A percentile compares a stretch with the other conserved stretches of the same genome.
Conservation (phyloP, 139 green algal species). For the Mychonastes homosphaera region DNA sequence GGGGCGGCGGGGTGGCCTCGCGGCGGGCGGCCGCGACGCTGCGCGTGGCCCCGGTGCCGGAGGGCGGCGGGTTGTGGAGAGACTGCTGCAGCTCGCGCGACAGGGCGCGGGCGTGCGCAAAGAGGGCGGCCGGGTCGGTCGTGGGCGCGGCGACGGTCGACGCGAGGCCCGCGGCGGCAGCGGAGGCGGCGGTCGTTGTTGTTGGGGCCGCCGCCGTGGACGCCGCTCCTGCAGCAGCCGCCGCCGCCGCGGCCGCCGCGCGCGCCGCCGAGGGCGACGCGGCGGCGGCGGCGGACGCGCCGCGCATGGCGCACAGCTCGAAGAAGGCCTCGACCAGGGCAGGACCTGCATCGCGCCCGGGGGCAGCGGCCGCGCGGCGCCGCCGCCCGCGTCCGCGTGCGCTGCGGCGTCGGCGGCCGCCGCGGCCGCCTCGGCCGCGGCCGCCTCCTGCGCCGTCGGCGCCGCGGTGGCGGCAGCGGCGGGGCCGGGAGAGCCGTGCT, state of each 20-base stretch:
- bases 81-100: too few relatives aligned
- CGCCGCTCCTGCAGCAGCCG: not conserved
- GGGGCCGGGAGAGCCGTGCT: too few relatives aligned
- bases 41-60: too few relatives aligned
- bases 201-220: not conserved
- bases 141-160: not conserved
- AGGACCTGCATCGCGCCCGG: constrained; percentile 60
- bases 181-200: not conserved
- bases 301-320: constrained; percentile 52
- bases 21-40: too few relatives aligned
- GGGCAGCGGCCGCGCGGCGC: constrained; percentile 48
- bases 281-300: constrained; percentile 25
- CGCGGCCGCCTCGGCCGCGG: constrained; percentile 4
- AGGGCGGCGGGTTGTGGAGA: too few relatives aligned
- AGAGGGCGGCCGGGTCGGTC: too few relatives aligned
- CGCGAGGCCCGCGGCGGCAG: not conserved
- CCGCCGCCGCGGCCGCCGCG: not conserved
- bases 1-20: too few relatives aligned
- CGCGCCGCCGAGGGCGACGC: not conserved
- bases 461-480: too few relatives aligned
- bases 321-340: constrained; percentile 92
- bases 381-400: constrained; percentile 5
- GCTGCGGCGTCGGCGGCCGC: constrained; percentile 8
- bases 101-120: too few relatives aligned
- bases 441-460: too few relatives aligned